phyloP scores from a whole-genome alignment of 257 asterid genomes.

The Striga asiatica region DNA sequence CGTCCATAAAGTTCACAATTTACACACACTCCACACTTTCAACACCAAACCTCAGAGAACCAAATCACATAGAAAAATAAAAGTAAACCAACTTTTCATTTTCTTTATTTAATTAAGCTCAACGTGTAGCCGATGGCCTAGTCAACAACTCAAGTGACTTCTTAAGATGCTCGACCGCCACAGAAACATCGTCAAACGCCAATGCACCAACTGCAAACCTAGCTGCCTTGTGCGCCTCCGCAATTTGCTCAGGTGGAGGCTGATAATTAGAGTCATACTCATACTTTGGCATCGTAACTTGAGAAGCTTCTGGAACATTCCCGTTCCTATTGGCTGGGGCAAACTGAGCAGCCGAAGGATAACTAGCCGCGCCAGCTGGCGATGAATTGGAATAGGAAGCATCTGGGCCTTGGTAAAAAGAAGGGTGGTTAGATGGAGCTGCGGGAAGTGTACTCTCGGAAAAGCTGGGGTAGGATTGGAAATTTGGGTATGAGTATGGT shows the following conservation, averaged over 20 bases:
- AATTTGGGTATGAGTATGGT: constrained; percentile 38
- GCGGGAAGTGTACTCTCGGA: constrained; percentile 48
- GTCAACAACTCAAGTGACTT: constrained; percentile 65
- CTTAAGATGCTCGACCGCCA: constrained; percentile 58
- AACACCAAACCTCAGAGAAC: not conserved
- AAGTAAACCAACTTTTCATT: too few species aligned
- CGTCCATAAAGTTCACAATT: too few species aligned
- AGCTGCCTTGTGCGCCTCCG: constrained; percentile 81
- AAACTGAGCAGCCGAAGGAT: constrained; percentile 29
- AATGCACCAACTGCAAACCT: constrained; percentile 72
- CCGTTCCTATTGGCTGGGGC: constrained; percentile 30
- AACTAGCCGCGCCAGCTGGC: constrained; percentile 20
- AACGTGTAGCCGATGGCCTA: constrained; percentile 51
- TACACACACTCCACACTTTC: not conserved
- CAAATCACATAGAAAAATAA: not conserved
- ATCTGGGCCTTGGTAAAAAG: constrained; percentile 45
- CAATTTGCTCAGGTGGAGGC: constrained; percentile 61
- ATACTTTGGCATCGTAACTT: constrained; percentile 24
- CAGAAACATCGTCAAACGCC: constrained; percentile 59
- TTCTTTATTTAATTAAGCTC: constrained; percentile 16
- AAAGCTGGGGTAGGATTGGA: constrained; percentile 55
- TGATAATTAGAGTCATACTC: constrained; percentile 50
- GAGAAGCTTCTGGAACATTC: constrained; percentile 30
- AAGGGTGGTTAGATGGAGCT: constrained; percentile 40
- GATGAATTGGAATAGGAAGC: constrained; percentile 33